Conservation (phyloP, 345 rosid species). For the Clarkia xantiana region DNA sequence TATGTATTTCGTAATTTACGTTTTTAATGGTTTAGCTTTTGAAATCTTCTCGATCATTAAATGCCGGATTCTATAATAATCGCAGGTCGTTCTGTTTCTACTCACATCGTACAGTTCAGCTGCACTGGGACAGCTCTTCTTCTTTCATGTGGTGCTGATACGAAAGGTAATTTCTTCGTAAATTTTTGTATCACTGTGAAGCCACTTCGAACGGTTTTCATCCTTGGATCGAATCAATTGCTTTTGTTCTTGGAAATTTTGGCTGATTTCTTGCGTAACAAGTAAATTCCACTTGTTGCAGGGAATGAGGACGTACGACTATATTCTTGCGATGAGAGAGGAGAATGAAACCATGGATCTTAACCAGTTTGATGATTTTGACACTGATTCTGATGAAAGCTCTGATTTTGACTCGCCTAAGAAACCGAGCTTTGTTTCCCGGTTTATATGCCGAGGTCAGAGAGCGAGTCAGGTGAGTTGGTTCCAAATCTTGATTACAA, state of each 20-base stretch:
- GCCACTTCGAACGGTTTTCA: not conserved
- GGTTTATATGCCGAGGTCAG: slow-evolving; percentile 45
- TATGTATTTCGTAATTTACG: slow-evolving; percentile 10
- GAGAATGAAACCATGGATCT: slow-evolving; percentile 47
- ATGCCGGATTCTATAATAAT: slow-evolving; percentile 7
- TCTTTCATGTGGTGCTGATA: slow-evolving; percentile 87
- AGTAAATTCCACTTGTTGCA: slow-evolving; percentile 13
- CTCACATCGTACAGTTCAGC: slow-evolving; percentile 80
- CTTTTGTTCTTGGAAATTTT: not conserved
- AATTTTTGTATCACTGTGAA: not conserved
- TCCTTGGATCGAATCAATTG: not conserved
- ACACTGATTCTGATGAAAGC: slow-evolving; percentile 46
- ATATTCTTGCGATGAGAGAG: slow-evolving; percentile 87
- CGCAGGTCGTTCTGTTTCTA: slow-evolving; percentile 56
- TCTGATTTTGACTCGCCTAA: slow-evolving; percentile 73
- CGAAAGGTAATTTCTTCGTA: slow-evolving; percentile 52
- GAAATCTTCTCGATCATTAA: slow-evolving; percentile 5
- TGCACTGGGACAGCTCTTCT: slow-evolving; percentile 92
- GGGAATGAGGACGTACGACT: slow-evolving; percentile 97
- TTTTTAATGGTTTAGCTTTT: not conserved
- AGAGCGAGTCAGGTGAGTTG: slow-evolving; percentile 35
- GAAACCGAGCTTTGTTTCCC: slow-evolving; percentile 44
- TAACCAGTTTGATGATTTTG: slow-evolving; percentile 73
- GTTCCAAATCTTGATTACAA: no score
- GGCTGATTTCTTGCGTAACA: not conserved